Percentiles rank a stretch among this genome's conserved stretches.
These are phyloP conservation scores for Mucor piriformis DNA, from an alignment of 371 early-diverging fungal species.

Conservation along the genomic window DNA sequence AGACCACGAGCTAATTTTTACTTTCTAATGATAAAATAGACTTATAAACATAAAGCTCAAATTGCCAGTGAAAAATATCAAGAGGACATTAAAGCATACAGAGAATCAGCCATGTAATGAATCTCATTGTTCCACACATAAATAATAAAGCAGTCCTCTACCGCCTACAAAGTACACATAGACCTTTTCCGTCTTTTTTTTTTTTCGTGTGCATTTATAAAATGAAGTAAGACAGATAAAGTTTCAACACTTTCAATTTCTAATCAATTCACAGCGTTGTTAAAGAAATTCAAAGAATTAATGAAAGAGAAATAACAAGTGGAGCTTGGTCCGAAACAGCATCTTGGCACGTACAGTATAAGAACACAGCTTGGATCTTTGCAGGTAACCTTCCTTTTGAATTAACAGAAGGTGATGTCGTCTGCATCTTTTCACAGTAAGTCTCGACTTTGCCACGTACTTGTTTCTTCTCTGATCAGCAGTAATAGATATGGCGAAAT, in stretches of 20 bases:
- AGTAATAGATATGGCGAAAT: constrained; percentile 82
- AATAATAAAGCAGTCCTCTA: not conserved
- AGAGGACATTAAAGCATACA: not conserved
- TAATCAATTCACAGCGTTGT: constrained; percentile 53
- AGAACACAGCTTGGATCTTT: constrained; percentile 88
- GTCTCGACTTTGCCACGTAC: too few relatives aligned
- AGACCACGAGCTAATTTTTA: not conserved
- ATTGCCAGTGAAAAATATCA: not conserved
- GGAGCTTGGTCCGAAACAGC: constrained; percentile 48
- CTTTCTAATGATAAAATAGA: not conserved
- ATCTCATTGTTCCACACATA: not conserved
- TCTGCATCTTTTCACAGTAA: constrained; percentile 92
- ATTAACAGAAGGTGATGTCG: constrained; percentile 92
- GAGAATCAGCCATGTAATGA: not conserved
- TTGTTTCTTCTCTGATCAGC: not conserved
- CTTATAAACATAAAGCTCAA: not conserved
- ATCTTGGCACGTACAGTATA: constrained; percentile 93
- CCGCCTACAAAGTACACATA: too few relatives aligned
- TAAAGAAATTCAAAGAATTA: constrained; percentile 78
- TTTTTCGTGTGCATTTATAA: not conserved
- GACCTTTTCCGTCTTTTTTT: constrained; percentile 3
- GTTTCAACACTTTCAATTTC: not conserved
- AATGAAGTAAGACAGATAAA: constrained; percentile 11
- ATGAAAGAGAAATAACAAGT: constrained; percentile 59
- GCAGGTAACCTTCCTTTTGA: constrained; percentile 84